A percentile compares a stretch with the other conserved stretches of the same genome.
Conservation (phyloP, 495 filamentous ascomycete genomes). For the Chaetomium fimeti region DNA sequence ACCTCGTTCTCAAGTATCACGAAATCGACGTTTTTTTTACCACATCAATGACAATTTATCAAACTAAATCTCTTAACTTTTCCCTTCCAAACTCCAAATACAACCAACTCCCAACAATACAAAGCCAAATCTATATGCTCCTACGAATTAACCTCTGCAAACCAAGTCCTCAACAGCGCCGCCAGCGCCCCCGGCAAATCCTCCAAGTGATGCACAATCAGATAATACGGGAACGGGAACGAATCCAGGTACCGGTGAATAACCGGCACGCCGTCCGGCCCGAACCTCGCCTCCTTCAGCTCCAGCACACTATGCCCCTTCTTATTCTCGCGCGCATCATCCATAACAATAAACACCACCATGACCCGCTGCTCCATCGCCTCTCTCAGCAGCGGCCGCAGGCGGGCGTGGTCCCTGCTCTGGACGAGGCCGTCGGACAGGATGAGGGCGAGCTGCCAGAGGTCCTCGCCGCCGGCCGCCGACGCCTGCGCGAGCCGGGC, state of each 20-base stretch:
- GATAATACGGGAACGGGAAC: slow-evolving; percentile 94
- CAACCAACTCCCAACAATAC: slow-evolving; percentile 8
- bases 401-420: slow-evolving; percentile 68
- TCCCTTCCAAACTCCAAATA: slow-evolving; percentile 11
- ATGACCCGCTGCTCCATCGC: slow-evolving; percentile 93
- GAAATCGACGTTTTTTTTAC: background rate
- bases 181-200: slow-evolving; percentile 88
- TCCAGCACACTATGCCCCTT: slow-evolving; percentile 65
- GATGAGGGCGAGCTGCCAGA: slow-evolving; percentile 96
- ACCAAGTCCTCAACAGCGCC: slow-evolving; percentile 89
- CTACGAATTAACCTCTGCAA: slow-evolving; percentile 73
- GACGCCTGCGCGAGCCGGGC: slow-evolving; percentile 60
- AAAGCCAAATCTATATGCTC: slow-evolving; percentile 7
- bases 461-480: slow-evolving; percentile 63
- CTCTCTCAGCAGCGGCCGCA: slow-evolving; percentile 75
- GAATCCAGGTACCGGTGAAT: slow-evolving; percentile 88
- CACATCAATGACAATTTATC: background rate
- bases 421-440: slow-evolving; percentile 92
- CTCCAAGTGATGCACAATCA: slow-evolving; percentile 87
- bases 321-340: slow-evolving; percentile 58
- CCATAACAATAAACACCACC: slow-evolving; percentile 96
- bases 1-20: background rate
- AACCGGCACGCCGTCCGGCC: slow-evolving; percentile 59
- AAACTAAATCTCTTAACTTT: slow-evolving; percentile 13
- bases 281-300: slow-evolving; percentile 76